phyloP scores from a whole-genome alignment of 768 basidiomycete species.

The Mycena epipterygia region DNA sequence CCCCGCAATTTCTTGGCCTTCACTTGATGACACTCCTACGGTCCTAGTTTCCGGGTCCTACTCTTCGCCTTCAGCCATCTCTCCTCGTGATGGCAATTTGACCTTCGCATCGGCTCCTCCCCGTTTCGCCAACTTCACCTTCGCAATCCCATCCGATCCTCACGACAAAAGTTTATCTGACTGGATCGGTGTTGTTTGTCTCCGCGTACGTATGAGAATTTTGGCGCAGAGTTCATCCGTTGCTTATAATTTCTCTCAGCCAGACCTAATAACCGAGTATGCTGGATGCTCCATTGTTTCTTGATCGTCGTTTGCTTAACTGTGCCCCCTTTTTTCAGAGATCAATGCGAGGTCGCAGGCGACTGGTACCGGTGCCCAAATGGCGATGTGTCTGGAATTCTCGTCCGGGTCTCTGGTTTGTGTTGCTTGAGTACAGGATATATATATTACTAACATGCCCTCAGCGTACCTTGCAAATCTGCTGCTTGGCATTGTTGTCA shows the following conservation, averaged over 20 bases:
- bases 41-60: too few species aligned
- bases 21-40: too few species aligned
- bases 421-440: background rate
- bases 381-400: conserved; percentile 20
- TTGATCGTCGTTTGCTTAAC: background rate
- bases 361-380: conserved; percentile 12
- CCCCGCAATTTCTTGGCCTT: too few species aligned
- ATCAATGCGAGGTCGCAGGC: background rate
- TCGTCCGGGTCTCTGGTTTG: conserved; percentile 14
- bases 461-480: conserved; percentile 15
- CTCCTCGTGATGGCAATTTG: background rate
- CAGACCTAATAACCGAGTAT: background rate
- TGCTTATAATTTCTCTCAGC: background rate
- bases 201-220: background rate
- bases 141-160: background rate
- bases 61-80: background rate
- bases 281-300: background rate
- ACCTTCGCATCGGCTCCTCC: background rate
- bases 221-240: background rate
- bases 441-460: background rate
- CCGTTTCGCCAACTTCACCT: background rate
- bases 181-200: conserved; percentile 1
- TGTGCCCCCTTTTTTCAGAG: background rate
- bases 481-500: conserved; percentile 8
- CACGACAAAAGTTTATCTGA: background rate